Evolutionary conservation across 2,329 filamentous ascomycete species (phyloP), one percentile per base, ranked within the genome.

Genomic region (Stemphylium lycopersici): DNA sequence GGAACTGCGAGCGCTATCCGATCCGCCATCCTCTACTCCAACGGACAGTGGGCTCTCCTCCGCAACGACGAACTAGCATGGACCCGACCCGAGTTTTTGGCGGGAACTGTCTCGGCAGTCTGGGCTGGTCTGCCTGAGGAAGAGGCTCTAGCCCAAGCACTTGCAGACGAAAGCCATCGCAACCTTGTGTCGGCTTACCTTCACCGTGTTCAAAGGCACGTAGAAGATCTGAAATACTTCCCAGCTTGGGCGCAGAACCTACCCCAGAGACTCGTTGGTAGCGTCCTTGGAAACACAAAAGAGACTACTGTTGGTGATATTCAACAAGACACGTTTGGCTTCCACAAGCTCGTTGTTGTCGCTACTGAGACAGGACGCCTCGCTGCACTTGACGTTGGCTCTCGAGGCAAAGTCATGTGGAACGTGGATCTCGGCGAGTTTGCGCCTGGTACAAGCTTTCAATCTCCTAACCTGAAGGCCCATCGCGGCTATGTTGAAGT

Each of bases 141-240:
- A 13, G 89, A 93, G 70, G 83, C 87, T 46, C 80, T 97, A 43
- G 91, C 87, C 5, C 88, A 90, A 71, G 90, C 91, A 26, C 81
- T 98, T 6, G 90, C 96, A 62, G 85, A 90, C 20, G 93, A 99
- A 76, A 90, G 90, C 3, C 90, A 96, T 70, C 89, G 88, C 68
- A 96, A 89, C 70, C 82, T 90, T 3, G 68, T 90, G 5, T 81
- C 84, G 10, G 95, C 95, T n/a, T 99, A 96, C 69, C 78, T 93
- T 24, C 92, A 97, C 76, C 89, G 95, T 12, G 82, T 96, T 12
- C 89, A 84, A 59, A 89, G 95, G 40, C 95, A 99, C 70, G 67
- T 91, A 12, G 81, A 85, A 40, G 95, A 97, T 61, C 80, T 97
- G 34, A 81, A 89, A 68, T 81, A 89, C 63, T 81, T 98, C 3